Evolutionary conservation across 306 rosid genomes (phyloP).

Genomic region (Glycine tomentella): DNA sequence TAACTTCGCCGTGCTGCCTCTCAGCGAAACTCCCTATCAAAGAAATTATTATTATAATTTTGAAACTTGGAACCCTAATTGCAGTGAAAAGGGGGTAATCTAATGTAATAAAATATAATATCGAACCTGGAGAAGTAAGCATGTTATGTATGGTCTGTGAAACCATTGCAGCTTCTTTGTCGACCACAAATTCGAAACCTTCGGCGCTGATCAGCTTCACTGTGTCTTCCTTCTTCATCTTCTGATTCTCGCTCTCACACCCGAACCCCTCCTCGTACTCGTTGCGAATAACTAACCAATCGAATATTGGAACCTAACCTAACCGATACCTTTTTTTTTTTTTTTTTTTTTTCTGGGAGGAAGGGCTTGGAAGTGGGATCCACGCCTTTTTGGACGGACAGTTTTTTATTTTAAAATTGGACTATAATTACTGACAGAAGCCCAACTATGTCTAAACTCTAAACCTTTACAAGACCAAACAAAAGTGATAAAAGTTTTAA

Average conservation of each 20-base stretch:
- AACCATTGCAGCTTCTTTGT: constrained; percentile 98
- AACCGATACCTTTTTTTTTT: too few relatives aligned
- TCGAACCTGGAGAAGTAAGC: constrained; percentile 98
- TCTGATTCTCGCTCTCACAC: not conserved
- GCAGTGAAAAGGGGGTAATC: not conserved
- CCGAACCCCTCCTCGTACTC: not conserved
- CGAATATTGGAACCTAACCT: too few relatives aligned
- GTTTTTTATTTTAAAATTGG: too few relatives aligned
- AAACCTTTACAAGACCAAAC: too few relatives aligned
- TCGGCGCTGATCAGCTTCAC: constrained; percentile 92
- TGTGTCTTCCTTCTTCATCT: constrained; percentile 88
- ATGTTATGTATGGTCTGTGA: constrained; percentile 96
- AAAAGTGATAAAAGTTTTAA: too few relatives aligned
- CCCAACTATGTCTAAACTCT: too few relatives aligned
- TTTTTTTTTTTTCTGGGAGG: too few relatives aligned
- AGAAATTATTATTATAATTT: not conserved
- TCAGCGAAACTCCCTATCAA: constrained; percentile 87
- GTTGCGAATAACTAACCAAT: not conserved
- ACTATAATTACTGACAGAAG: too few relatives aligned
- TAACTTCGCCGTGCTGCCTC: constrained; percentile 80
- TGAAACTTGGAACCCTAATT: constrained; percentile 43
- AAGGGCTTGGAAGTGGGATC: too few relatives aligned
- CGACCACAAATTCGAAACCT: constrained; percentile 92
- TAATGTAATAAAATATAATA: constrained; percentile 46
- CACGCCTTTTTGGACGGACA: too few relatives aligned